These are phyloP conservation scores for Yamadazyma atlantica DNA, from an alignment of 1,139 yeast genomes.

Conservation along the genomic window DNA sequence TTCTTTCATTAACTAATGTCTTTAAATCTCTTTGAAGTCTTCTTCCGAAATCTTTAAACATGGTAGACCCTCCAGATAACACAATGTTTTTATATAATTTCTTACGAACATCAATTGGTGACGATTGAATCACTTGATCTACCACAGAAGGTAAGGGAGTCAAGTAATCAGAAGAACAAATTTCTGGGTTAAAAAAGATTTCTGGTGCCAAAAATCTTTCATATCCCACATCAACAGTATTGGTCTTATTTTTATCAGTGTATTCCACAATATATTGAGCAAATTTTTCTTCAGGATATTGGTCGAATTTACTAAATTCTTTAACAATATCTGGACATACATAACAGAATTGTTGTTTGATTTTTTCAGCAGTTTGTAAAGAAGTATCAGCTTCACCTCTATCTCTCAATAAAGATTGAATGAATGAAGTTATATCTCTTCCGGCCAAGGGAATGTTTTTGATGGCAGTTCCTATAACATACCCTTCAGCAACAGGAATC, in stretches of 20 bases:
- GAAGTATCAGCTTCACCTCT: slow-evolving; percentile 96
- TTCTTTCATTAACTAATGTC: slow-evolving; percentile 83
- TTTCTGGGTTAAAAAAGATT: slow-evolving; percentile 97
- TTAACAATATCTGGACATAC: slow-evolving; percentile 97
- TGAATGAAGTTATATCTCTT: slow-evolving; percentile 91
- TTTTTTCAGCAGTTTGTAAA: slow-evolving; percentile 91
- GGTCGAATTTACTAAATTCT: slow-evolving; percentile 92
- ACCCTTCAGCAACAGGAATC: slow-evolving; percentile 98
- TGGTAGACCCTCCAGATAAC: slow-evolving; percentile 93
- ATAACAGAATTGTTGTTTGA: slow-evolving; percentile 94
- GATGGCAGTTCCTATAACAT: slow-evolving; percentile 95
- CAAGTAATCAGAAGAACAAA: slow-evolving; percentile 89
- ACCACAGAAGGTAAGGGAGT: slow-evolving; percentile 95
- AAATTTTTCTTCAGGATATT: slow-evolving; percentile 84
- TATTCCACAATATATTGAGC: slow-evolving; percentile 90
- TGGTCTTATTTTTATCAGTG: slow-evolving; percentile 62
- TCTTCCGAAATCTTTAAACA: slow-evolving; percentile 98
- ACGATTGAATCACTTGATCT: slow-evolving; percentile 90
- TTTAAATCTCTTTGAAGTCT: slow-evolving; percentile 95
- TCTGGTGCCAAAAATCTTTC: slow-evolving; percentile 98
- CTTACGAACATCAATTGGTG: slow-evolving; percentile 97
- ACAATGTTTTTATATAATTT: slow-evolving; percentile 95
- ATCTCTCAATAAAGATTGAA: slow-evolving; percentile 90
- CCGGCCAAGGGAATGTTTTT: slow-evolving; percentile 98
- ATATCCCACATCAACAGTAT: slow-evolving; percentile 88